phyloP scores from a whole-genome alignment of 352 stramenopile species.

The Globisporangium nunn region DNA sequence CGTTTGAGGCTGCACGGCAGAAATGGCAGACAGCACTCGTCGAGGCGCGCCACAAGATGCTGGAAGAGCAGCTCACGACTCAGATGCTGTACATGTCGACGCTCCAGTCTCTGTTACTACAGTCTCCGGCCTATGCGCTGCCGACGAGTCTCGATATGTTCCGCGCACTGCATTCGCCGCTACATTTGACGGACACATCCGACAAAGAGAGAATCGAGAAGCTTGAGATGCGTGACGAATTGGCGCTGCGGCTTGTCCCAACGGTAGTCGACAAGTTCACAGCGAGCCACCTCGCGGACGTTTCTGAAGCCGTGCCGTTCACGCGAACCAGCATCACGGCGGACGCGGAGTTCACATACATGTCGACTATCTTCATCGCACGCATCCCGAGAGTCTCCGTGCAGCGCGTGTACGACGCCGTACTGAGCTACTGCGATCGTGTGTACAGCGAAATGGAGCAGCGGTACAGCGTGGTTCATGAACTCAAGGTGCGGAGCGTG shows the following conservation, averaged over 20 bases:
- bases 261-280: conserved; percentile 33
- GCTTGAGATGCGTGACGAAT: conserved; percentile 25
- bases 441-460: conserved; percentile 24
- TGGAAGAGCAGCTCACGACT: conserved; percentile 2
- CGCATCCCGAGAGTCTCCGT: conserved; percentile 30
- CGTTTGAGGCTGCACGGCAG: conserved; percentile 4
- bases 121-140: conserved; percentile 3
- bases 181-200: conserved; percentile 6
- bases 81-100: conserved; percentile 12
- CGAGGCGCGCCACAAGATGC: conserved; percentile 2
- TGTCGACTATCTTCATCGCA: conserved; percentile 41
- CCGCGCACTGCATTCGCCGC: conserved; percentile 2
- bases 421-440: conserved; percentile 30
- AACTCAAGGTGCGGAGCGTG: conserved; percentile 1
- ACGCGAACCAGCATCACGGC: conserved; percentile 48
- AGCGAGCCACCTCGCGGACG: conserved; percentile 16
- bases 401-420: conserved; percentile 19
- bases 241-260: conserved; percentile 21
- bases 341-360: conserved; percentile 35
- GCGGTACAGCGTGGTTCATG: conserved; percentile 24
- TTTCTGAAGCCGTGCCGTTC: conserved; percentile 28
- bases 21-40: conserved; percentile 7
- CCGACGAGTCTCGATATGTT: conserved; percentile 4
- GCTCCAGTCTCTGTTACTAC: conserved; percentile 5
- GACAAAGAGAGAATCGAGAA: conserved; percentile 17